Base-by-base conservation (phyloP, 2,329 filamentous ascomycete species). In the Boeremia exigua region DNA sequence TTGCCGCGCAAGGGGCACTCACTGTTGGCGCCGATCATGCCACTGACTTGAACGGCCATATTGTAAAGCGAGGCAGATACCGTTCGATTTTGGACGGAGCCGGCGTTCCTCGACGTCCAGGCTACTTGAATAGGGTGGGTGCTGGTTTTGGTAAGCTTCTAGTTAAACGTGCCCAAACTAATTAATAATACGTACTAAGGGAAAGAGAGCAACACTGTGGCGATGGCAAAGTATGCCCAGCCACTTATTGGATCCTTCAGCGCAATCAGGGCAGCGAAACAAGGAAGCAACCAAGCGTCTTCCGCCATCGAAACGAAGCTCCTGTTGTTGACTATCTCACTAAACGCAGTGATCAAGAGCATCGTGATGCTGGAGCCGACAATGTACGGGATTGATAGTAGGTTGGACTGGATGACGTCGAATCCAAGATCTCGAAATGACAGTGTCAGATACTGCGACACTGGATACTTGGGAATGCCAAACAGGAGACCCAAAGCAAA, bases 321-420 rank as follows among this genome's bases (percentile, higher is more conserved):
- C 11, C 54, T 32, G 9, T 62, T 58, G 46, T 57, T 58, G 4
- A 59, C 43, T 14, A 59, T 23, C 43, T 59, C 53, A 29, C 54
- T 59, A 36, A 54, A 53, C 1, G 49, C 56, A 38, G 55, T 61
- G 27, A 56, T 54, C 3, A 58, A 23, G n/a, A 58, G 56, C 56
- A 61, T 58, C 9, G 49, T 61, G 46, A 59, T 56, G 23, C 50
- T 53, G 5, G 43, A 53, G n/a, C 50, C 56, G 23, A 56, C 46
- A 4, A 54, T 59, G 36, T 53, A 54, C 5, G 82, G 72, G 15
- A 89, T 87, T 1, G 82, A 81, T 6, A 89, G 79, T 25, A 89
- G 68, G 66, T 88, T 89, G 1, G 85, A 80, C 14, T 84, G 74
- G 66, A 89, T 86, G 4, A 82, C 85, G 57, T 79, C 78, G 71